Evolutionary conservation across 75 land plant genomes (phyloP).

Genomic region (Adiantum capillusveneris): DNA sequence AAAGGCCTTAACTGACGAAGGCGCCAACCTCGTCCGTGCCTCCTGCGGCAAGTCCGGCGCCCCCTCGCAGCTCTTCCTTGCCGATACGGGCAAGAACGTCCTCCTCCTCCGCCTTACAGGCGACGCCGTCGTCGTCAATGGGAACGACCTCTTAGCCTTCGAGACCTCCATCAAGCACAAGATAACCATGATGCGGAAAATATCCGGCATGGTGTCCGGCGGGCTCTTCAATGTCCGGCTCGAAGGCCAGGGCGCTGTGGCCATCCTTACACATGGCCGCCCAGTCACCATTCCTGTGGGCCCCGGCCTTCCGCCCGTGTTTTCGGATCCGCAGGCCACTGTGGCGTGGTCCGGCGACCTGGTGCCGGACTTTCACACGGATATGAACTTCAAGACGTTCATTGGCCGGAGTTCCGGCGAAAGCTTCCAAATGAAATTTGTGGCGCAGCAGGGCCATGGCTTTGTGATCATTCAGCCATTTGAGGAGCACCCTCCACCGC

Average conservation of each 20-base stretch:
- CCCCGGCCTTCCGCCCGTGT: too few species aligned
- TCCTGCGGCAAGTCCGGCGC: conserved; percentile 4
- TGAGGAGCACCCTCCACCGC: too few species aligned
- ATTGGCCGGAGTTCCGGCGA: too few species aligned
- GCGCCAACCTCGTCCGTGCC: too few species aligned
- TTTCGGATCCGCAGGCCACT: too few species aligned
- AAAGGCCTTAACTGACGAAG: conserved; percentile 12
- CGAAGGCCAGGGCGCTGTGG: conserved; percentile 10
- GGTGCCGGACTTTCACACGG: too few species aligned
- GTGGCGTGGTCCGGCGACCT: too few species aligned
- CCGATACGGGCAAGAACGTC: conserved; percentile 15
- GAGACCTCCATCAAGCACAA: conserved; percentile 19
- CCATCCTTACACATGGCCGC: conserved; percentile 12
- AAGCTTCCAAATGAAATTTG: too few species aligned
- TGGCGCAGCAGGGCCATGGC: too few species aligned
- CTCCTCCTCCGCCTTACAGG: conserved; percentile 3
- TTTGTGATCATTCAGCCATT: too few species aligned
- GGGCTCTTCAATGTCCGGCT: conserved; percentile 14
- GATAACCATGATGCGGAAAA: conserved; percentile 20
- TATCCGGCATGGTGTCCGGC: conserved; percentile 7
- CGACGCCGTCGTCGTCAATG: conserved; percentile 10
- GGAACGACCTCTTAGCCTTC: conserved; percentile 17
- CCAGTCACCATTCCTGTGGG: too few species aligned
- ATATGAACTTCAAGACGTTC: too few species aligned
- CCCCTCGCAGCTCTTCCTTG: conserved; percentile 16